phyloP scores from a whole-genome alignment of 1,284 basidiomycete genomes.

The Baeospora myosura region DNA sequence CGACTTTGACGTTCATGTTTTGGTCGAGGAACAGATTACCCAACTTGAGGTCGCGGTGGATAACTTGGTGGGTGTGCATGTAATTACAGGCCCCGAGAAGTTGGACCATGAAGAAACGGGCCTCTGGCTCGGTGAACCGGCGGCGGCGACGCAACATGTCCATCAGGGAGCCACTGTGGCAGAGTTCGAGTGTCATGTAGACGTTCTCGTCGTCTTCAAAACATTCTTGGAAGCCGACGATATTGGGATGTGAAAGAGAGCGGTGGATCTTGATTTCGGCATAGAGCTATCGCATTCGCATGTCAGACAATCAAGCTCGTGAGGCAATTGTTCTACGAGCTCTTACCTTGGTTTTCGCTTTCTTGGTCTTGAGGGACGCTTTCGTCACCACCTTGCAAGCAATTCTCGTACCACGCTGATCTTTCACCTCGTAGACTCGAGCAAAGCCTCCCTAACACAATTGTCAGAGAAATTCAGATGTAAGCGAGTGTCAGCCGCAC shows the following conservation, averaged over 20 bases:
- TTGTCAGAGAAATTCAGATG: background rate
- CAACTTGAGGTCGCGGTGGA: conserved; percentile 93
- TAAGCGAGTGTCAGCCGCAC: conserved; percentile 34
- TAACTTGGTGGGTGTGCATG: conserved; percentile 94
- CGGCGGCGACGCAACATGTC: conserved; percentile 87
- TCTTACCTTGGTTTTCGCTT: conserved; percentile 84
- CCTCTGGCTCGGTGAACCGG: conserved; percentile 88
- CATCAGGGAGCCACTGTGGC: conserved; percentile 83
- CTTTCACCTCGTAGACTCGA: conserved; percentile 83
- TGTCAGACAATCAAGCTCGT: conserved; percentile 4
- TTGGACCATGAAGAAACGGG: conserved; percentile 89
- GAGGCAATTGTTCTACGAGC: background rate
- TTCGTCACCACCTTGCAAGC: conserved; percentile 91
- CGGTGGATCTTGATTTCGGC: conserved; percentile 99
- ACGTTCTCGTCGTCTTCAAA: conserved; percentile 96
- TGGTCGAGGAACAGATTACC: conserved; percentile 92
- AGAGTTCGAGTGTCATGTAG: conserved; percentile 95
- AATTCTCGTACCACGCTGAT: conserved; percentile 51
- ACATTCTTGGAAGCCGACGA: conserved; percentile 89
- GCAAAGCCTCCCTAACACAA: conserved; percentile 76
- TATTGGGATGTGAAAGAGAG: conserved; percentile 86
- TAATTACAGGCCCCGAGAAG: conserved; percentile 93
- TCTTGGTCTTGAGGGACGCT: conserved; percentile 78
- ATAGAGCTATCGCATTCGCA: conserved; percentile 69
- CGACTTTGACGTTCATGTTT: conserved; percentile 94